Conservation (phyloP, 371 early-diverging fungal species). For the Rhizomucor miehei region DNA sequence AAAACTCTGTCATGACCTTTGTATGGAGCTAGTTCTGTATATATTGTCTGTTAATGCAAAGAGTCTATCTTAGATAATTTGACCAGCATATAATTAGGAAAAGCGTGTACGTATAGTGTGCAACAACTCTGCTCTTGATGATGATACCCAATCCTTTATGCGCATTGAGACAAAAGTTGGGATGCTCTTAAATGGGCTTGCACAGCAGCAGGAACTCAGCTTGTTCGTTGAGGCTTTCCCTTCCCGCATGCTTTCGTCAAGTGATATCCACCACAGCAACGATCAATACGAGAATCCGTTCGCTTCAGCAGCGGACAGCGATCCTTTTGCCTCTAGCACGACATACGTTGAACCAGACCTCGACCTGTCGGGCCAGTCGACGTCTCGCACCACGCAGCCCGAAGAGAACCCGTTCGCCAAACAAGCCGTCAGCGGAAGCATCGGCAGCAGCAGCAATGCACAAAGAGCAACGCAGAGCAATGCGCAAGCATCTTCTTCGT, state of each 20-base stretch:
- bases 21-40: too few species aligned
- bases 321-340: not conserved
- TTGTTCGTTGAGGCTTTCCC: not conserved
- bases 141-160: too few species aligned
- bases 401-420: slow-evolving; percentile 17
- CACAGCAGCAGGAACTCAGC: not conserved
- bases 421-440: slow-evolving; percentile 16
- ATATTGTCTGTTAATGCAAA: too few species aligned
- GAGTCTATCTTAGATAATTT: too few species aligned
- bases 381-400: slow-evolving; percentile 6
- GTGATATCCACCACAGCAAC: slow-evolving; percentile 2
- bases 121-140: too few species aligned
- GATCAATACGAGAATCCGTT: slow-evolving; percentile 19
- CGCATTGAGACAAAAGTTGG: too few species aligned
- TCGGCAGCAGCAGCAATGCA: slow-evolving; percentile 12
- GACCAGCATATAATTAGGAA: too few species aligned
- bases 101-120: too few species aligned
- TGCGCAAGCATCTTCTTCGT: not conserved
- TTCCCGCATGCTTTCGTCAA: slow-evolving; percentile 15
- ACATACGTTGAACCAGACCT: slow-evolving; percentile 27
- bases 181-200: too few species aligned
- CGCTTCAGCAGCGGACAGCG: slow-evolving; percentile 11
- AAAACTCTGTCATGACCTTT: too few species aligned
- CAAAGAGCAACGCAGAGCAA: not conserved
- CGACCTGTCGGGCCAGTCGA: slow-evolving; percentile 27